A percentile compares a stretch with the other conserved stretches of the same genome.
These are phyloP conservation scores for Fusarium scirpi DNA, from an alignment of 2,329 filamentous ascomycete genomes.

Conservation along the genomic window DNA sequence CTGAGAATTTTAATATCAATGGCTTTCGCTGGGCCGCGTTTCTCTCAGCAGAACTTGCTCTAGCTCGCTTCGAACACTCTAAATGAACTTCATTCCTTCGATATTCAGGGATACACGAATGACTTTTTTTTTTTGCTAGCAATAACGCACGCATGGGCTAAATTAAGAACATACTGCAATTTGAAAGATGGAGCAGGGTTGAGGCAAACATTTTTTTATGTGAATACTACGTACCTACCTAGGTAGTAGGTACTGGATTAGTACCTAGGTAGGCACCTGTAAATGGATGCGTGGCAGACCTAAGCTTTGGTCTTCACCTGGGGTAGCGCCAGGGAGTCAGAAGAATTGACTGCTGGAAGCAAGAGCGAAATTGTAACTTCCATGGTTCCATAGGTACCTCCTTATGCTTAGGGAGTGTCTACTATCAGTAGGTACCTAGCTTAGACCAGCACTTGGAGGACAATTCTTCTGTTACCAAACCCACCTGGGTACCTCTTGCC, in stretches of 20 bases:
- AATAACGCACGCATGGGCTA: not conserved
- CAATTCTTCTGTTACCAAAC: too few species aligned
- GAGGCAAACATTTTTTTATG: not conserved
- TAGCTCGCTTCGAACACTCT: not conserved
- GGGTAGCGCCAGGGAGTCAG: not conserved
- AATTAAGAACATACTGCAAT: not conserved
- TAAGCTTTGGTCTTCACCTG: not conserved
- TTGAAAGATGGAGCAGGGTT: not conserved
- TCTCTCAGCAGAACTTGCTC: not conserved
- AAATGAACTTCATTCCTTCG: not conserved
- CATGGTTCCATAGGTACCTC: not conserved
- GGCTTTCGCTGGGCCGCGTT: not conserved
- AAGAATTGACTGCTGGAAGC: not conserved
- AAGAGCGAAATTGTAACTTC: not conserved
- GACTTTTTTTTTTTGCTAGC: not conserved
- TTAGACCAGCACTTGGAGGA: too few species aligned
- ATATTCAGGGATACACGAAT: not conserved
- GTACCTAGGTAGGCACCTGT: too few species aligned
- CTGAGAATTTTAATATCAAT: slow-evolving; percentile 2
- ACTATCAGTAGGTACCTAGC: too few species aligned
- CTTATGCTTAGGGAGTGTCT: too few species aligned
- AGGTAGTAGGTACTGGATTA: too few species aligned
- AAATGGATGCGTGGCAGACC: not conserved
- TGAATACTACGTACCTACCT: not conserved
- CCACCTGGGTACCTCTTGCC: too few species aligned